phyloP scores from a whole-genome alignment of 768 basidiomycete genomes.

The Tricholoma matsutake region DNA sequence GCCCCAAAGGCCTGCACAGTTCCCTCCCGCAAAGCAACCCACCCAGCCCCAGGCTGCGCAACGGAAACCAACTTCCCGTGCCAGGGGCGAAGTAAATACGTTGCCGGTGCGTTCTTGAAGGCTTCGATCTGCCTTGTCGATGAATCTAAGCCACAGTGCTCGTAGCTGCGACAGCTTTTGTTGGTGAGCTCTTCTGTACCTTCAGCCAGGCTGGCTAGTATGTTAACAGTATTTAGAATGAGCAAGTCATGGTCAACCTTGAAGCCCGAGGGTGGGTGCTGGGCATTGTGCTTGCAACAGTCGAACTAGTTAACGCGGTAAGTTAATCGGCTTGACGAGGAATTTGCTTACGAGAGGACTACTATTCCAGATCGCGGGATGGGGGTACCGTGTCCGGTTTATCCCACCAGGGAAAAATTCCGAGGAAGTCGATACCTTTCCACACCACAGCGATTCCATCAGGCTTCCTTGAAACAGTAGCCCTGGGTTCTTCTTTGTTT shows the following conservation, averaged over 20 bases:
- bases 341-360: not conserved
- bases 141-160: not conserved
- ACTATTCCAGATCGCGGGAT: not conserved
- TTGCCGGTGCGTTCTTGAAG: not conserved
- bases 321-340: not conserved
- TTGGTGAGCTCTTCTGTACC: not conserved
- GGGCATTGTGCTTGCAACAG: constrained; percentile 15
- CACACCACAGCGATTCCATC: not conserved
- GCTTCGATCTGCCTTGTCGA: not conserved
- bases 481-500: not conserved
- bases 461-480: not conserved
- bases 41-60: not conserved
- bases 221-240: not conserved
- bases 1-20: constrained; percentile 6
- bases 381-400: constrained; percentile 1
- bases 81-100: not conserved
- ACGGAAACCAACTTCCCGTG: not conserved
- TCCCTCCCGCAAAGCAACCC: not conserved
- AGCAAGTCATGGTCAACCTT: constrained; percentile 16
- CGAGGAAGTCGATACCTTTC: not conserved
- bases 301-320: constrained; percentile 15
- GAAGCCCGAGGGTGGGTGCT: constrained; percentile 20
- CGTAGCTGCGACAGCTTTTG: not conserved
- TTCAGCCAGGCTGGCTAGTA: not conserved
- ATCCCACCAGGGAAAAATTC: not conserved